These are phyloP conservation scores for Pythium sp. DNA, from an alignment of 352 stramenopile species.

Conservation along the genomic window DNA sequence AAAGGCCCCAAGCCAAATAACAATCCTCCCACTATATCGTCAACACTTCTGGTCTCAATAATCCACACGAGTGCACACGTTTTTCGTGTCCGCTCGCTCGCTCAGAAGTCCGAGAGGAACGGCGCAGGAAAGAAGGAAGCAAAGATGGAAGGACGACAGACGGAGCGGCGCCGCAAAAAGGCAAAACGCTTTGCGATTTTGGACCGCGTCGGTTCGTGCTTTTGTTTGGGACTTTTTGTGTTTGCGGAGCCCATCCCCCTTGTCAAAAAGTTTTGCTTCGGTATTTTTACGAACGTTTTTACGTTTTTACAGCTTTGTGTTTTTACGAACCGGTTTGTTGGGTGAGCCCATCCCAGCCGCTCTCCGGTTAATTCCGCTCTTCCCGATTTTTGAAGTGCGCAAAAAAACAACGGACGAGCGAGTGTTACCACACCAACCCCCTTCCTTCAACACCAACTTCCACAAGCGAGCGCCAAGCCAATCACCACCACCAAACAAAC, in stretches of 20 bases:
- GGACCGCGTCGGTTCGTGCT: background rate
- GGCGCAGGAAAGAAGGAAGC: background rate
- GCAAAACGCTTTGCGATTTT: background rate
- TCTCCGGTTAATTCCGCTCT: background rate
- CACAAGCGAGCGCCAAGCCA: background rate
- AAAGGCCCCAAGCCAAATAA: background rate
- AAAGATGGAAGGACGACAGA: background rate
- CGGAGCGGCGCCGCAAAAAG: background rate
- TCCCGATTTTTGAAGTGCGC: background rate
- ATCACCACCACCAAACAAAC: background rate
- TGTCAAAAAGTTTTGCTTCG: too few species aligned
- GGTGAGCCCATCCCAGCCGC: background rate
- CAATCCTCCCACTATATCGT: background rate
- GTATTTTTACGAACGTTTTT: background rate
- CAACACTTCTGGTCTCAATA: background rate
- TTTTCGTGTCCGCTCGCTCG: background rate
- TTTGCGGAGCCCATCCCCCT: background rate
- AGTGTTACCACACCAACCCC: background rate
- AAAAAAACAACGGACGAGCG: background rate
- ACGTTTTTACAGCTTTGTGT: background rate
- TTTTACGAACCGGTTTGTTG: background rate
- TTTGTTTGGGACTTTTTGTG: background rate
- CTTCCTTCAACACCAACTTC: constrained; percentile 2
- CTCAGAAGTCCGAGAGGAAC: background rate
- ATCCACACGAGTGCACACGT: too few species aligned